These are phyloP conservation scores for Globisporangium mamillatum DNA, from an alignment of 352 stramenopile species.

Conservation along the genomic window DNA sequence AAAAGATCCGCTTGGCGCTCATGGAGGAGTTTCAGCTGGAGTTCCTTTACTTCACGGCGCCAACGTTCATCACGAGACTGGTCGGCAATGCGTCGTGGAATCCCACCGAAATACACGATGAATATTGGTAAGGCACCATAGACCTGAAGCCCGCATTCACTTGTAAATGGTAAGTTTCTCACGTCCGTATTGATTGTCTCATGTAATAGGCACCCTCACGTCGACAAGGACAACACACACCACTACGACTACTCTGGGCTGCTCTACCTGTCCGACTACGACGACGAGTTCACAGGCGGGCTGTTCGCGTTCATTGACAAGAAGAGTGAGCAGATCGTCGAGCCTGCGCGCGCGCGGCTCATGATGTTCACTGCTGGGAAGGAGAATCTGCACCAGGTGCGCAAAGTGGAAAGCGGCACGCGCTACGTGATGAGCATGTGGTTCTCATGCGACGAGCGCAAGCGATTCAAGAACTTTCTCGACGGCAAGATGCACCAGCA, in stretches of 20 bases:
- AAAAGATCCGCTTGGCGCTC: slow-evolving; percentile 72
- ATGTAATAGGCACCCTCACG: slow-evolving; percentile 69
- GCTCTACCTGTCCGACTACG: slow-evolving; percentile 83
- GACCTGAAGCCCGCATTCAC: background rate
- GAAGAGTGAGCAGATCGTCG: slow-evolving; percentile 61
- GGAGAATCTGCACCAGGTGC: slow-evolving; percentile 88
- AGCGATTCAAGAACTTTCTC: slow-evolving; percentile 89
- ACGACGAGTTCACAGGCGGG: slow-evolving; percentile 85
- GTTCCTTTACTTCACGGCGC: slow-evolving; percentile 89
- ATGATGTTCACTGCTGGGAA: slow-evolving; percentile 90
- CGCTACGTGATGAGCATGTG: slow-evolving; percentile 91
- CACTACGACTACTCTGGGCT: slow-evolving; percentile 93
- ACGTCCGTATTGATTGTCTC: background rate
- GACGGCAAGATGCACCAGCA: slow-evolving; percentile 82
- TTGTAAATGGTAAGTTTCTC: background rate
- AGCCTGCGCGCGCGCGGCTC: slow-evolving; percentile 71
- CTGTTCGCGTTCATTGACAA: slow-evolving; percentile 89
- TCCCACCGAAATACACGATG: slow-evolving; percentile 83
- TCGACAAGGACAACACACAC: slow-evolving; percentile 92
- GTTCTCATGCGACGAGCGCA: slow-evolving; percentile 90
- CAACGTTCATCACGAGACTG: slow-evolving; percentile 91
- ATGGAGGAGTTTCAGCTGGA: slow-evolving; percentile 80
- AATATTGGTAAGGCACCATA: slow-evolving; percentile 75
- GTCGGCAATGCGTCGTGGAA: slow-evolving; percentile 83
- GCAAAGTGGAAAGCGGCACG: slow-evolving; percentile 67